A percentile compares a stretch with the other conserved stretches of the same genome.
Evolutionary conservation across 1,284 basidiomycete genomes (phyloP).

Genomic region (Neonothopanus nambi): DNA sequence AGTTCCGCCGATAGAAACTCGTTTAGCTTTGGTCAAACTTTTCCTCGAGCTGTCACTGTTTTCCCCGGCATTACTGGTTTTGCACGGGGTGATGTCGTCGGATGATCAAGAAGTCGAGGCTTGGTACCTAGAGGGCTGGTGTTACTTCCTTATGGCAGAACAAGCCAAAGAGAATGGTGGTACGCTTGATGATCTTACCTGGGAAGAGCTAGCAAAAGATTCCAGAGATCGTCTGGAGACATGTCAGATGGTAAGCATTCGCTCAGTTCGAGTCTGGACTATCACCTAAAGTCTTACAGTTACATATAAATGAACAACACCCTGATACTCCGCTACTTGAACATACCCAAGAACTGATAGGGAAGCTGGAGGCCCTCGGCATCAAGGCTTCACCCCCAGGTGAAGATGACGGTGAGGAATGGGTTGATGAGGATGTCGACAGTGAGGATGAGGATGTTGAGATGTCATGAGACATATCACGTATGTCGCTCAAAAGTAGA

Average conservation of each 20-base stretch:
- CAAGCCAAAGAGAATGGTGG: conserved; percentile 59
- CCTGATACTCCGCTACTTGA: conserved; percentile 79
- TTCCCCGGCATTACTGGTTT: conserved; percentile 70
- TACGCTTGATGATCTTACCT: conserved; percentile 60
- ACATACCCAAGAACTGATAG: conserved; percentile 77
- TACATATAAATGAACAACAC: conserved; percentile 73
- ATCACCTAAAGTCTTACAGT: conserved; percentile 38
- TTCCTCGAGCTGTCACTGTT: conserved; percentile 81
- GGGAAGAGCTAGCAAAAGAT: conserved; percentile 82
- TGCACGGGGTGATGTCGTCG: conserved; percentile 78
- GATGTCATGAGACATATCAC: conserved; percentile 41
- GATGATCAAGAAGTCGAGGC: conserved; percentile 91
- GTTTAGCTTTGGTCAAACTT: conserved; percentile 78
- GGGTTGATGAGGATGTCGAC: conserved; percentile 55
- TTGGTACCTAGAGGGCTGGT: conserved; percentile 96
- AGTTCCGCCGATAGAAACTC: conserved; percentile 75
- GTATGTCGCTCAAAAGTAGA: neutral
- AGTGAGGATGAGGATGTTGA: conserved; percentile 58
- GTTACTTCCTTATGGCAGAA: conserved; percentile 81
- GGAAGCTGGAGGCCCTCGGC: conserved; percentile 68
- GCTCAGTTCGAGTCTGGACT: conserved; percentile 7
- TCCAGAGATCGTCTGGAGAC: conserved; percentile 82
- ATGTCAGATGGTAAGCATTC: conserved; percentile 66
- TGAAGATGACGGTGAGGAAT: conserved; percentile 54
- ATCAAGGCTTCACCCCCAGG: conserved; percentile 63